Evolutionary conservation across 495 filamentous ascomycete genomes (phyloP).

Genomic region (Neurospora sp.): DNA sequence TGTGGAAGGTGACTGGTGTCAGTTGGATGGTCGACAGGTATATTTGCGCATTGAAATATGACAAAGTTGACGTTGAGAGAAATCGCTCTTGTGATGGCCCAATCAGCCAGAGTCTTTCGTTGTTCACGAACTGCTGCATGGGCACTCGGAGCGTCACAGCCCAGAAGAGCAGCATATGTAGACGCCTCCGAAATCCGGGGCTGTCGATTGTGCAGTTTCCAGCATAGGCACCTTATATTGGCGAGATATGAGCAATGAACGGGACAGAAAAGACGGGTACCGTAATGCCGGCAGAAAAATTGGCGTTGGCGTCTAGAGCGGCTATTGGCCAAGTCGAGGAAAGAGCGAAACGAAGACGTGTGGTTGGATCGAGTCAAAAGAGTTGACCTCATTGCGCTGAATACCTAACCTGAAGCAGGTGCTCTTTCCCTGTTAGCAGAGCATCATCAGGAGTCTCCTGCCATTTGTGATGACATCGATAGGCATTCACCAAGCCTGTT

Average conservation of each 20-base stretch:
- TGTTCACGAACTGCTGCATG: neutral
- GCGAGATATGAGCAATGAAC: neutral
- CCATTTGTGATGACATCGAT: neutral
- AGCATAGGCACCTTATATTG: neutral
- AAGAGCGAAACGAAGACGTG: neutral
- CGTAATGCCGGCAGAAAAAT: neutral
- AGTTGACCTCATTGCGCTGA: neutral
- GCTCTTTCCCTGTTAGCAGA: neutral
- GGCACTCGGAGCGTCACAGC: neutral
- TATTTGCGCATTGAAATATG: neutral
- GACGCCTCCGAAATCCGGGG: neutral
- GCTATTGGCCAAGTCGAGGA: neutral
- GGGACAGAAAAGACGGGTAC: neutral
- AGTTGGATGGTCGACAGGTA: neutral
- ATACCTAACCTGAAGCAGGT: neutral
- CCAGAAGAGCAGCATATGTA: neutral
- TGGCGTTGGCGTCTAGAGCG: neutral
- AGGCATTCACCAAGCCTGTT: neutral
- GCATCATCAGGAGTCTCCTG: neutral
- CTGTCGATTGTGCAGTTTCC: neutral
- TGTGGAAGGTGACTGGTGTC: neutral
- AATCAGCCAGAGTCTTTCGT: neutral
- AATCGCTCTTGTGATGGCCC: neutral
- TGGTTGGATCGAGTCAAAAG: neutral
- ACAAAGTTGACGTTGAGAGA: neutral